These are phyloP conservation scores for Amanita brunnescens DNA, from an alignment of 768 basidiomycete genomes.

Conservation along the genomic window DNA sequence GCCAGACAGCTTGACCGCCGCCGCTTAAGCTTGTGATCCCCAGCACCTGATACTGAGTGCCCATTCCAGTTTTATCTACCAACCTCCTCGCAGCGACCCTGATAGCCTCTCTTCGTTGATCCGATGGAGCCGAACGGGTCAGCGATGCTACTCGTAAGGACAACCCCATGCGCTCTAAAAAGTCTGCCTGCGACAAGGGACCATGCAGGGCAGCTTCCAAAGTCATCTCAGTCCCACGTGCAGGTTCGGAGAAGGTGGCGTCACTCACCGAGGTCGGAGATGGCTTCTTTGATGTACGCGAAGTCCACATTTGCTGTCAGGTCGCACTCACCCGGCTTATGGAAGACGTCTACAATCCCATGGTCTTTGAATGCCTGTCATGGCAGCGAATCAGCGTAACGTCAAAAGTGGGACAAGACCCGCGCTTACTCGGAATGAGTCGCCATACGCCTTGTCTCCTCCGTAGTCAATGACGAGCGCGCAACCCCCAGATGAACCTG, in stretches of 20 bases:
- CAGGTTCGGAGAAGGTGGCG: not conserved
- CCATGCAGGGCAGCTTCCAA: conserved; percentile 43
- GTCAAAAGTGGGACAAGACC: not conserved
- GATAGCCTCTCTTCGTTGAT: conserved; percentile 47
- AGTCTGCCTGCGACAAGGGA: conserved; percentile 65
- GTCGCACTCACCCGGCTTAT: conserved; percentile 81
- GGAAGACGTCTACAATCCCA: conserved; percentile 75
- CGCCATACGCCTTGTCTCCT: conserved; percentile 52
- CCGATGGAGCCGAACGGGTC: conserved; percentile 35
- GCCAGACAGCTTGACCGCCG: conserved; percentile 19
- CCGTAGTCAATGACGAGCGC: conserved; percentile 92
- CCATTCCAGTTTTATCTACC: conserved; percentile 82
- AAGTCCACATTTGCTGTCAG: conserved; percentile 98
- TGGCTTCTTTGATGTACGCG: conserved; percentile 72
- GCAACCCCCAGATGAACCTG: conserved; percentile 31
- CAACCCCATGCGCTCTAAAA: conserved; percentile 76
- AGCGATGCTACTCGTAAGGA: conserved; percentile 56
- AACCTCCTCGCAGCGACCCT: conserved; percentile 55
- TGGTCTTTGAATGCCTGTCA: conserved; percentile 84
- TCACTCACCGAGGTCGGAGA: conserved; percentile 51
- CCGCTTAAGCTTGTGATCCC: conserved; percentile 40
- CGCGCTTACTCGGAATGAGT: conserved; percentile 71
- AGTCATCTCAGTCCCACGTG: conserved; percentile 19
- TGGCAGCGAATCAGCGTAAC: conserved; percentile 2
- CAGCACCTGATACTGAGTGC: conserved; percentile 76